Base-by-base conservation (phyloP, 768 basidiomycete species). In the Trametes meyenii region DNA sequence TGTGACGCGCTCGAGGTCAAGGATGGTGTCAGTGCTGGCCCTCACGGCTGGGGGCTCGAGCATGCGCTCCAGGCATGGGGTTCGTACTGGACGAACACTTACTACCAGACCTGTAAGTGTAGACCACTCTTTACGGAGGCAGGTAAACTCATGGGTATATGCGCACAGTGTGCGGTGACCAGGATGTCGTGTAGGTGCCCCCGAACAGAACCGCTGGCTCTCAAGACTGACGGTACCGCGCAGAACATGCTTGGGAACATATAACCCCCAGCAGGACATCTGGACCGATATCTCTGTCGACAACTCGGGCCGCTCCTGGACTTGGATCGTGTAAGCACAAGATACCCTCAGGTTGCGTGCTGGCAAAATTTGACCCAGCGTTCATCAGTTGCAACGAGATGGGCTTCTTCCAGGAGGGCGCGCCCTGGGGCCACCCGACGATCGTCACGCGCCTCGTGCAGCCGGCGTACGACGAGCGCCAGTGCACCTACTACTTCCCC, bases 1-100 rank as follows among this genome's bases (percentile, higher is more conserved):
- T 87, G 86, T 53, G 84, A 88, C 64, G 84, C 84, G 0, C 73
- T 88, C 0, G 85, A 88, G 69, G 81, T 85, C 17, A 83, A 84
- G 63, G 65, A 84, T 56, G 82, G 83, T 5, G 70, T 73, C 12
- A 74, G 24, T 45, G 83, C 85, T 66, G 75, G 79, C 5, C 72
- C 75, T 0, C 57, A 67, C 1, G 86, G 87, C 2, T 86, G 83
- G 82, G 87, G 87, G 21, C 73, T 86, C 7, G 76, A 82, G 2
- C 74, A 84, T 59, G 85, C 87, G 5, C 73, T 89, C 23, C 23
- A 71, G 10, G 78, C 87, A 0, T 89, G 88, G 88, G 80, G 81
- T 10, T 71, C 73, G 0, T 86, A 80, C 67, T 88, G 82, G 79
- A 80, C 77, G 38, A 73, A 69, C 3, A 77, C 75, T 71, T 61